Conservation (phyloP, 108 stramenopile species). For the Skeletonema tropicum region DNA sequence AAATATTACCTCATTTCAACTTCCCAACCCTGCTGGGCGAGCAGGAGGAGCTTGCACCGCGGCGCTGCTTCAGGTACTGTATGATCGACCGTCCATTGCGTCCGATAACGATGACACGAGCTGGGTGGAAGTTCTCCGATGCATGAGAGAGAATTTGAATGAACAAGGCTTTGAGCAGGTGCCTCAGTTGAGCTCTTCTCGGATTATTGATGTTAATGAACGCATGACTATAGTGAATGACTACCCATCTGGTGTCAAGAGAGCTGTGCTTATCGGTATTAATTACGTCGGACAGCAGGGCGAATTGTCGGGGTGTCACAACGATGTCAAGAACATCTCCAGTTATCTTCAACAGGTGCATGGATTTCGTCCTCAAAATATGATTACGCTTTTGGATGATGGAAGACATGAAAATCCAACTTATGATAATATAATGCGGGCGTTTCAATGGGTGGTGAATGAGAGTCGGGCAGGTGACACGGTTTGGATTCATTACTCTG, state of each 20-base stretch:
- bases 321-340: conserved; percentile 67
- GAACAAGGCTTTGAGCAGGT: conserved; percentile 41
- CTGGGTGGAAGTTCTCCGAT: conserved; percentile 75
- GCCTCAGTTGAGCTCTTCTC: conserved; percentile 53
- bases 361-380: conserved; percentile 41
- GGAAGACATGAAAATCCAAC: conserved; percentile 63
- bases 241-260: conserved; percentile 43
- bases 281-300: conserved; percentile 71
- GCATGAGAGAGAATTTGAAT: conserved; percentile 63
- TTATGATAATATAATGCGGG: conserved; percentile 60
- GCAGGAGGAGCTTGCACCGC: conserved; percentile 92
- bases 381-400: conserved; percentile 65
- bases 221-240: conserved; percentile 55
- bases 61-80: conserved; percentile 81
- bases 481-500: conserved; percentile 73
- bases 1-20: conserved; percentile 58
- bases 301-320: conserved; percentile 68
- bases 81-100: conserved; percentile 40
- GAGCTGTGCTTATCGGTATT: conserved; percentile 71
- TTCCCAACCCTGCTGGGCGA: conserved; percentile 79
- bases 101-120: conserved; percentile 41
- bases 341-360: conserved; percentile 42
- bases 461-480: conserved; percentile 63
- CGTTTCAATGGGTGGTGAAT: conserved; percentile 53
- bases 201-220: conserved; percentile 58